Conservation (phyloP, 1,284 basidiomycete genomes). For the Xerocomus minutiporus region DNA sequence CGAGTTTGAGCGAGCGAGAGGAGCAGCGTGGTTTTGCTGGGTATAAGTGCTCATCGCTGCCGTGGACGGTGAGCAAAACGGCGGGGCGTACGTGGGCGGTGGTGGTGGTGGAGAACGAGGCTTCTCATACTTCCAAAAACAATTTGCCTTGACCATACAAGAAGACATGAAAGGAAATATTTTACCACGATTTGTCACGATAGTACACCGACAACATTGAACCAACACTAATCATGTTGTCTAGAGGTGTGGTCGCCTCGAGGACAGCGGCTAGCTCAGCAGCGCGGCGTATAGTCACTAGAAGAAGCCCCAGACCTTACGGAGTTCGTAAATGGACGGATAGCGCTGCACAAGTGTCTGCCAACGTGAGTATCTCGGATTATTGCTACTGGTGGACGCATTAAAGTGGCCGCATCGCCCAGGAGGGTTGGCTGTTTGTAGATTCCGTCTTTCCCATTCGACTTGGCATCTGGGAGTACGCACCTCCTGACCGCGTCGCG, state of each 20-base stretch:
- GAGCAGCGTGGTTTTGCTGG: conserved; percentile 20
- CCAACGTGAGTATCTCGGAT: conserved; percentile 18
- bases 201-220: no score
- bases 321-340: conserved; percentile 10
- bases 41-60: conserved; percentile 34
- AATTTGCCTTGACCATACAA: conserved; percentile 15
- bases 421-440: conserved; percentile 47
- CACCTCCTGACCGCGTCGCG: conserved; percentile 1
- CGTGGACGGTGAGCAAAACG: conserved; percentile 12
- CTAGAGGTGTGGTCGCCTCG: conserved; percentile 5
- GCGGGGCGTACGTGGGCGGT: conserved; percentile 12
- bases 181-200: conserved; percentile 11
- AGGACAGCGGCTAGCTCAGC: not conserved
- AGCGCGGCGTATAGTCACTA: not conserved
- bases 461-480: conserved; percentile 51
- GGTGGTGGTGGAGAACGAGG: conserved; percentile 23
- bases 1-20: conserved; percentile 45
- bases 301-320: not conserved
- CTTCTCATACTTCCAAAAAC: conserved; percentile 18
- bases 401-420: conserved; percentile 5
- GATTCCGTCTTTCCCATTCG: conserved; percentile 57
- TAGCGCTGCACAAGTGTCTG: not conserved
- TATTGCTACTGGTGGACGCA: conserved; percentile 11
- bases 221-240: conserved; percentile 13
- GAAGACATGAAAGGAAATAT: conserved; percentile 10